Evolutionary conservation across 2,329 filamentous ascomycete species (phyloP).

Genomic region (Colletotrichum sp.): DNA sequence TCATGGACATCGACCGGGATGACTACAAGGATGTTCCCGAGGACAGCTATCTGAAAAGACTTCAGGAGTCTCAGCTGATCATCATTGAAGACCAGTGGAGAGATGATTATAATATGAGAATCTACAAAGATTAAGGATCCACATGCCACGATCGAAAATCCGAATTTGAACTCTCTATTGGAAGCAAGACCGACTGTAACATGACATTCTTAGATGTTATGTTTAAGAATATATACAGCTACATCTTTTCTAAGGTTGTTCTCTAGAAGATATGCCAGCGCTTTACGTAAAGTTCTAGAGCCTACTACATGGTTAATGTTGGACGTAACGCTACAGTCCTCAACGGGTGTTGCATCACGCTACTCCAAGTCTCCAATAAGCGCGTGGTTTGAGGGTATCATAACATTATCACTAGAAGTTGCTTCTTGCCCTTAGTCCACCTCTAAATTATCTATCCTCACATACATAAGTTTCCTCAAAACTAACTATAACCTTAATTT

Average conservation of each 20-base stretch:
- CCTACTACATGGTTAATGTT: not conserved
- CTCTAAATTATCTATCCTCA: not conserved
- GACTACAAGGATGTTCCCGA: constrained; percentile 35
- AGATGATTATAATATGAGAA: not conserved
- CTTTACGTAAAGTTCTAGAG: not conserved
- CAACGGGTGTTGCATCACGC: not conserved
- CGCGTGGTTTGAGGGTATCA: not conserved
- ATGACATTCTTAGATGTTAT: not conserved
- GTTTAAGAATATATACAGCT: not conserved
- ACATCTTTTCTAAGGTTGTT: not conserved
- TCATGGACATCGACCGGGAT: constrained; percentile 42
- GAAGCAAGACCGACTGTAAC: not conserved
- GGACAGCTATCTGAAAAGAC: constrained; percentile 41
- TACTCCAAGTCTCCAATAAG: not conserved
- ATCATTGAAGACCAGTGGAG: constrained; percentile 47
- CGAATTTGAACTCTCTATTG: not conserved
- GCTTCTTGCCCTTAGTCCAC: not conserved
- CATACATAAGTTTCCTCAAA: not conserved
- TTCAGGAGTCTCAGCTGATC: constrained; percentile 41
- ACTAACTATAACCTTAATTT: not conserved
- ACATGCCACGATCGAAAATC: not conserved
- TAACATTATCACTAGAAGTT: not conserved
- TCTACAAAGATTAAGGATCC: not conserved
- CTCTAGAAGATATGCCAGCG: not conserved
- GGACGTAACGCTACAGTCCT: not conserved